A percentile compares a stretch with the other conserved stretches of the same genome.
Evolutionary conservation across 2,329 filamentous ascomycete species (phyloP).

Genomic region (Nemania abortiva): DNA sequence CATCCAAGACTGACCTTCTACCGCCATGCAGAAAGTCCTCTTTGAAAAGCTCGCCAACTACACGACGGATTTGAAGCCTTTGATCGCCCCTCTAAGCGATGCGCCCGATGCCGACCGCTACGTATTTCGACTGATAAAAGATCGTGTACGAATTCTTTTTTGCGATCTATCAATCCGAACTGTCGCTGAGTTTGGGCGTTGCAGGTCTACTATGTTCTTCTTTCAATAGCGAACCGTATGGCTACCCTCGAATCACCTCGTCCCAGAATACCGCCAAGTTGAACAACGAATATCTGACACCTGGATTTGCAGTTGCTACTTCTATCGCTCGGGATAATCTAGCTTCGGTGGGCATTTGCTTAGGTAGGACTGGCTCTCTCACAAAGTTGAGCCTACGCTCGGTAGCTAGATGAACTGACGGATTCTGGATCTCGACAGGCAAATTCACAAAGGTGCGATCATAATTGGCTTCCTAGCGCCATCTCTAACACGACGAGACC

Average conservation of each 20-base stretch:
- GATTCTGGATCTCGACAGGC: constrained; percentile 60
- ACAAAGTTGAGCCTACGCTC: neutral
- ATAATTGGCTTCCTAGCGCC: neutral
- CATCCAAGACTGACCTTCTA: constrained; percentile 8
- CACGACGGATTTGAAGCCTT: constrained; percentile 85
- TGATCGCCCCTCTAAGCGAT: constrained; percentile 80
- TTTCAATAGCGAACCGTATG: constrained; percentile 81
- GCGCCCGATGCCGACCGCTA: constrained; percentile 78
- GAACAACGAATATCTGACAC: constrained; percentile 14
- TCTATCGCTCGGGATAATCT: constrained; percentile 85
- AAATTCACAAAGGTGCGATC: constrained; percentile 82
- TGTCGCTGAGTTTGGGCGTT: constrained; percentile 14
- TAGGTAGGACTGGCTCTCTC: constrained; percentile 64
- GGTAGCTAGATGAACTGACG: constrained; percentile 14
- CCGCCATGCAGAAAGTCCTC: constrained; percentile 73
- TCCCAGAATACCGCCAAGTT: neutral
- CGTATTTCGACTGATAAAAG: constrained; percentile 86
- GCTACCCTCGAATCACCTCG: neutral
- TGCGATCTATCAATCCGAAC: neutral
- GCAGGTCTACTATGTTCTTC: constrained; percentile 87
- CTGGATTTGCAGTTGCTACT: constrained; percentile 70
- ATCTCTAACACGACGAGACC: neutral
- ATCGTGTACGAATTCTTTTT: constrained; percentile 53
- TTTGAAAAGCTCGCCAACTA: constrained; percentile 96
- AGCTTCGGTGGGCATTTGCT: constrained; percentile 87